Conservation (phyloP, 2,329 filamentous ascomycete species). For the Echinosphaeria canescens region DNA sequence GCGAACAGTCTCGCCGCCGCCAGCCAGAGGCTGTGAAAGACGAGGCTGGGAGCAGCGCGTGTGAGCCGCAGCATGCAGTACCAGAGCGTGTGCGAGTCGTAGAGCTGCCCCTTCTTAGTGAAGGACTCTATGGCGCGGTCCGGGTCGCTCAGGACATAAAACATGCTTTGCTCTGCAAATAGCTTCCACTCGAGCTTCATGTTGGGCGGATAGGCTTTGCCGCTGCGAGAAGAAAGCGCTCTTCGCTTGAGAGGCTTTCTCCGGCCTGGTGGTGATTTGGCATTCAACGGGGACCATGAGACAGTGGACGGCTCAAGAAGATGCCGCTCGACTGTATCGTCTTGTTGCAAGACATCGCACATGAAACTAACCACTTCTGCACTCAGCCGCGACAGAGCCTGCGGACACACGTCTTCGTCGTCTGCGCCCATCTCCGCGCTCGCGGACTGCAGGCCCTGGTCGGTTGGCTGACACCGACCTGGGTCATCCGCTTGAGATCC, state of each 20-base stretch:
- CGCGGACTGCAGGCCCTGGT: neutral
- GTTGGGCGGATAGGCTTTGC: constrained; percentile 10
- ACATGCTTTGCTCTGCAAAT: constrained; percentile 43
- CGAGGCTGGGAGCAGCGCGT: constrained; percentile 29
- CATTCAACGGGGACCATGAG: constrained; percentile 8
- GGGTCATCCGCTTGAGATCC: constrained; percentile 5
- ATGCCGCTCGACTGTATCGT: constrained; percentile 27
- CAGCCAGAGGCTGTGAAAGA: constrained; percentile 44
- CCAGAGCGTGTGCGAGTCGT: constrained; percentile 40
- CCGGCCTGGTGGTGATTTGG: constrained; percentile 7
- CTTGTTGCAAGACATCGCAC: constrained; percentile 35
- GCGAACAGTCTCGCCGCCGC: constrained; percentile 34
- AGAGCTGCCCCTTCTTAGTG: constrained; percentile 23
- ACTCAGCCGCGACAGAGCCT: constrained; percentile 30
- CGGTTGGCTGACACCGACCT: constrained; percentile 4
- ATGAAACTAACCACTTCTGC: constrained; percentile 35
- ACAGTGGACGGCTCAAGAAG: constrained; percentile 18
- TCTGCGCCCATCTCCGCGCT: constrained; percentile 6
- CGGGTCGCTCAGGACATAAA: constrained; percentile 38
- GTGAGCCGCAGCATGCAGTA: constrained; percentile 40
- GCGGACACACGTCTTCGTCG: constrained; percentile 22
- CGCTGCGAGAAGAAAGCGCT: no score
- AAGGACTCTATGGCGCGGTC: constrained; percentile 33
- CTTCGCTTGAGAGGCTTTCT: constrained; percentile 11
- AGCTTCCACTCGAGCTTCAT: constrained; percentile 28